Evolutionary conservation across 225 moss, liverwort and hornwort species (phyloP).

Genomic region (Lunularia cruciata): DNA sequence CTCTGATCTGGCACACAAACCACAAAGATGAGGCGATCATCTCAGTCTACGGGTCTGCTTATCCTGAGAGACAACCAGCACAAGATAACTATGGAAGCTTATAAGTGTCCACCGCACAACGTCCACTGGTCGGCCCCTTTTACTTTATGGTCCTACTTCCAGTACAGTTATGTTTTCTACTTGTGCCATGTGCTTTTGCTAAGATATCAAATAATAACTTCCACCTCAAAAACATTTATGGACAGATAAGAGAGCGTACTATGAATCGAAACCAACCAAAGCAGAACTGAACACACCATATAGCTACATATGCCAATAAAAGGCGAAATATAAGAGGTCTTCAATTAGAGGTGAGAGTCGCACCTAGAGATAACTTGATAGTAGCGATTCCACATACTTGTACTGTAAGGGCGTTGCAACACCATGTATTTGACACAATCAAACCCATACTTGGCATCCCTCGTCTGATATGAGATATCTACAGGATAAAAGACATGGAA

Average conservation of each 20-base stretch:
- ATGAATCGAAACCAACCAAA: too few species aligned
- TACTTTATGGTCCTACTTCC: too few species aligned
- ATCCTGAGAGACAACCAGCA: too few species aligned
- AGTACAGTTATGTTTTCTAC: too few species aligned
- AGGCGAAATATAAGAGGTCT: too few species aligned
- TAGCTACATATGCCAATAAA: neutral
- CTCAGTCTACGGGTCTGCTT: neutral
- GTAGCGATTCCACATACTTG: constrained; percentile 91
- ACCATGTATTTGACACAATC: constrained; percentile 94
- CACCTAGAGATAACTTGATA: constrained; percentile 90
- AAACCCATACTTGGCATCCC: constrained; percentile 88
- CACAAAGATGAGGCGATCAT: constrained; percentile 3
- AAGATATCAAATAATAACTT: too few species aligned
- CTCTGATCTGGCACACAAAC: constrained; percentile 58
- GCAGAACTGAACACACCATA: too few species aligned
- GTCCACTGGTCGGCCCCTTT: too few species aligned
- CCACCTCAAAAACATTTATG: neutral
- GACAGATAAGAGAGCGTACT: too few species aligned
- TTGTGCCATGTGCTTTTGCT: too few species aligned
- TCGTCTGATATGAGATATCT: constrained; percentile 93
- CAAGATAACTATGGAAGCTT: too few species aligned
- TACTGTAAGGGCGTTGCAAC: constrained; percentile 85
- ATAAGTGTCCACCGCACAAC: too few species aligned
- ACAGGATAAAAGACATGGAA: neutral
- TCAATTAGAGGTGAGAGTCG: neutral